Conservation (phyloP, 441 rosid species). For the Theobroma grandiflorum region DNA sequence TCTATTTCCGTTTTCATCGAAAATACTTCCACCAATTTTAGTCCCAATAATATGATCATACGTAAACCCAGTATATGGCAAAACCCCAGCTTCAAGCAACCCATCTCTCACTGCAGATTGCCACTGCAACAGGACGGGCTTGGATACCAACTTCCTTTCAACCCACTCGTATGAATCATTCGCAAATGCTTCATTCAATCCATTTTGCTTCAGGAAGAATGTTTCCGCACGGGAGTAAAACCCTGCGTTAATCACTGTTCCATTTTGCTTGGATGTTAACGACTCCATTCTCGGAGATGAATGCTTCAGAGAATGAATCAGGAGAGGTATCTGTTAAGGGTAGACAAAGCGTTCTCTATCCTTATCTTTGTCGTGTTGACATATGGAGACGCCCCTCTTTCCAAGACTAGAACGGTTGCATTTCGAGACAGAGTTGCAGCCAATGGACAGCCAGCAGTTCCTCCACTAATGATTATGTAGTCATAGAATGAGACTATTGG, state of each 20-base stretch:
- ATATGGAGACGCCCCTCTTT: conserved; percentile 40
- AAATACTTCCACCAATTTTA: conserved; percentile 53
- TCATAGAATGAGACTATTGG: conserved; percentile 23
- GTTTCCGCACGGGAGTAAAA: conserved; percentile 47
- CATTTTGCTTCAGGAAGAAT: conserved; percentile 13
- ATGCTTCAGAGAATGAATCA: conserved; percentile 34
- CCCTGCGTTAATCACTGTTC: conserved; percentile 48
- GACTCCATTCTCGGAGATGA: conserved; percentile 55
- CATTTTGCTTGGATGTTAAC: conserved; percentile 49
- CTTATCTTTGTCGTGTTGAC: conserved; percentile 29
- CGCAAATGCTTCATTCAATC: conserved; percentile 42
- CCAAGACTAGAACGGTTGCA: conserved; percentile 37
- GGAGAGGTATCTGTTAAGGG: conserved; percentile 19
- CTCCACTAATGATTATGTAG: conserved; percentile 46
- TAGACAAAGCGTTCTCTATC: conserved; percentile 11
- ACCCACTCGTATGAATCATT: conserved; percentile 49
- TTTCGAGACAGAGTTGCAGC: conserved; percentile 39
- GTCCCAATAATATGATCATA: conserved; percentile 55
- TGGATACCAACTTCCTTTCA: conserved; percentile 45
- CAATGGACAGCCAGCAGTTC: conserved; percentile 44
- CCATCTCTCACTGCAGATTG: conserved; percentile 55
- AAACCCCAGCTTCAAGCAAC: conserved; percentile 47
- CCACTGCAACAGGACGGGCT: conserved; percentile 42
- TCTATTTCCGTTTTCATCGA: conserved; percentile 49
- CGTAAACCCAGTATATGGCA: conserved; percentile 56